Evolutionary conservation across 2,329 filamentous ascomycete species (phyloP), one percentile per base, ranked within the genome.

Genomic region (Epichloe sp.): DNA sequence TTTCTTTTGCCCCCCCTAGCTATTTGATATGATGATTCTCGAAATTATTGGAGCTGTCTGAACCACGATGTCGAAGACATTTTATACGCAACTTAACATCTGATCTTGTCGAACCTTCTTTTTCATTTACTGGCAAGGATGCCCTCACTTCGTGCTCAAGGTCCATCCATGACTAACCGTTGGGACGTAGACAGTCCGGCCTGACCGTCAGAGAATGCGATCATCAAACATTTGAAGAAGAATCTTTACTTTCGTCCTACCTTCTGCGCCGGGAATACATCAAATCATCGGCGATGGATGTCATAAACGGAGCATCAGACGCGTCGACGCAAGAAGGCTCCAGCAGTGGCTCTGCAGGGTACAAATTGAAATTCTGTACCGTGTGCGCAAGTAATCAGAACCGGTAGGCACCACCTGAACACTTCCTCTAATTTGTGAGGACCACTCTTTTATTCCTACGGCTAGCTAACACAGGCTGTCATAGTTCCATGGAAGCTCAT

Each of bases 311-410:
- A 51, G 60, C 62, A 41, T 54, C 60, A 34, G 53, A 63, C 4
- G 55, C 61, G 19, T 55, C 68, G 36, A 56, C 62, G 40, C 63
- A 68, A 51, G 74, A 75, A 52, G 71, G 71, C 50, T 68, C 72
- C 26, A 68, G 72, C 14, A 73, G 77, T 43, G 73, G 74, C 17
- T 68, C 73, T 26, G 72, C 72, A n/a, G 79, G 76, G 49, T 95
- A 83, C 76, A 95, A 93, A 70, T 78, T 98, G 55, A 94, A 87
- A 64, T 96, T 97, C 70, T 96, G 90, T 74, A 97, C 93, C 3
- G 91, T 98, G n/a, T 98, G 93, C 70, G 93, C 93, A 7, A 95
- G 89, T 62, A 98, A 98, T 62, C 89, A 98, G 68, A 98, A 98
- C 64, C 83, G 93, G 81, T 95, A 75, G 56, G 76, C 37, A 36